A percentile compares a stretch with the other conserved stretches of the same genome.
Conservation (phyloP, 2,329 filamentous ascomycete species). For the Sclerotinia borealis region DNA sequence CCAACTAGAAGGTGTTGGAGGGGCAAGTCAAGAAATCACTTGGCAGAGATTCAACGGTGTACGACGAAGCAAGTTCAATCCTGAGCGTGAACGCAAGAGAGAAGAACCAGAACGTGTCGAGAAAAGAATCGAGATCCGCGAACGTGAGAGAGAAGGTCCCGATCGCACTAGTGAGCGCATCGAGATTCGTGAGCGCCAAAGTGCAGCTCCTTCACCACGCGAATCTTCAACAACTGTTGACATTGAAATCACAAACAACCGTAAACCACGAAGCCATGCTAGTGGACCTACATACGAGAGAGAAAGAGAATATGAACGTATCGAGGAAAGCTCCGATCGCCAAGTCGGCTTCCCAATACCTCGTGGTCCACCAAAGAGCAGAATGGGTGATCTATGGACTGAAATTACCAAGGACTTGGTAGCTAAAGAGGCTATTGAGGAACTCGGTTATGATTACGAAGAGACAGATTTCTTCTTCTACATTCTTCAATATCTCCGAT, state of each 20-base stretch:
- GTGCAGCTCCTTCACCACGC: conserved; percentile 14
- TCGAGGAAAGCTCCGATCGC: conserved; percentile 47
- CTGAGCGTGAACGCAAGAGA: conserved; percentile 50
- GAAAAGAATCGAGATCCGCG: conserved; percentile 9
- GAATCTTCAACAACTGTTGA: conserved; percentile 23
- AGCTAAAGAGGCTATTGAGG: conserved; percentile 76
- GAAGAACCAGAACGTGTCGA: conserved; percentile 5
- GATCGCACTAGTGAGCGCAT: conserved; percentile 17
- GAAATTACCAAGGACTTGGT: conserved; percentile 95
- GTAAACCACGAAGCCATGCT: conserved; percentile 1
- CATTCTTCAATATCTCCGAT: conserved; percentile 81
- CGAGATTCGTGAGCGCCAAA: conserved; percentile 23
- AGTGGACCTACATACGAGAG: conserved; percentile 25
- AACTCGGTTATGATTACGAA: conserved; percentile 79
- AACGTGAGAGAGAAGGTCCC: conserved; percentile 5
- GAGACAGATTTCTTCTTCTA: conserved; percentile 89
- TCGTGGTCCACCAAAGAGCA: conserved; percentile 23
- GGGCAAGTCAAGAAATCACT: conserved; percentile 67
- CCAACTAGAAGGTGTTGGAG: conserved; percentile 73
- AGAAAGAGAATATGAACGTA: conserved; percentile 39
- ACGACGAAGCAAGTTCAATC: conserved; percentile 65
- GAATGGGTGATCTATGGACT: conserved; percentile 73
- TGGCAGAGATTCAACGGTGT: conserved; percentile 78
- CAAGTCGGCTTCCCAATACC: conserved; percentile 33
- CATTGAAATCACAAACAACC: conserved; percentile 27